Evolutionary conservation across 306 rosid species (phyloP).

Genomic region (Luffa acutangula): DNA sequence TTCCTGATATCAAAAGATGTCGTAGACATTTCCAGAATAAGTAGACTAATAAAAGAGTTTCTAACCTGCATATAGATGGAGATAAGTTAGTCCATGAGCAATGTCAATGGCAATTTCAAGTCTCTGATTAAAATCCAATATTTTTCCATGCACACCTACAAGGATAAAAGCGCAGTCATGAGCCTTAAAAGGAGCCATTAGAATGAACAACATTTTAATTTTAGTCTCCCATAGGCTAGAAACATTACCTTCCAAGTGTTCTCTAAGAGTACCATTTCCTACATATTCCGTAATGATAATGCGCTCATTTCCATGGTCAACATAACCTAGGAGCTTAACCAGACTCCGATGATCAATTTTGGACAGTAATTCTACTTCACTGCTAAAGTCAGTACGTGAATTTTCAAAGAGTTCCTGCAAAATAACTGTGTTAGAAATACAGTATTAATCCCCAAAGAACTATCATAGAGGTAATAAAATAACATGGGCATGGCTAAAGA

Average conservation of each 20-base stretch:
- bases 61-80: conserved; percentile 84
- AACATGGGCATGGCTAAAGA: background rate
- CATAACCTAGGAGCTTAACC: conserved; percentile 78
- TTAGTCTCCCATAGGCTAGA: background rate
- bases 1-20: background rate
- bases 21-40: background rate
- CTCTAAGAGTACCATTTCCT: conserved; percentile 81
- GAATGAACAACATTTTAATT: background rate
- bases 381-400: conserved; percentile 72
- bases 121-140: conserved; percentile 90
- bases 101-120: conserved; percentile 92
- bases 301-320: conserved; percentile 80
- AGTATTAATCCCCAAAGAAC: background rate
- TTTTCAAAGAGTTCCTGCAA: conserved; percentile 68
- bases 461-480: background rate
- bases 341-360: conserved; percentile 93
- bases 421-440: conserved; percentile 8
- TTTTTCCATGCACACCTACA: conserved; percentile 65
- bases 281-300: conserved; percentile 84
- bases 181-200: conserved; percentile 4
- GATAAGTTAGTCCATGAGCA: conserved; percentile 94
- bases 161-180: conserved; percentile 16
- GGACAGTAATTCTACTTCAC: conserved; percentile 80
- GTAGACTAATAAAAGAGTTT: conserved; percentile 1
- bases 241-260: conserved; percentile 88